Evolutionary conservation across 495 filamentous ascomycete species (phyloP).

Genomic region (Podospora australis): DNA sequence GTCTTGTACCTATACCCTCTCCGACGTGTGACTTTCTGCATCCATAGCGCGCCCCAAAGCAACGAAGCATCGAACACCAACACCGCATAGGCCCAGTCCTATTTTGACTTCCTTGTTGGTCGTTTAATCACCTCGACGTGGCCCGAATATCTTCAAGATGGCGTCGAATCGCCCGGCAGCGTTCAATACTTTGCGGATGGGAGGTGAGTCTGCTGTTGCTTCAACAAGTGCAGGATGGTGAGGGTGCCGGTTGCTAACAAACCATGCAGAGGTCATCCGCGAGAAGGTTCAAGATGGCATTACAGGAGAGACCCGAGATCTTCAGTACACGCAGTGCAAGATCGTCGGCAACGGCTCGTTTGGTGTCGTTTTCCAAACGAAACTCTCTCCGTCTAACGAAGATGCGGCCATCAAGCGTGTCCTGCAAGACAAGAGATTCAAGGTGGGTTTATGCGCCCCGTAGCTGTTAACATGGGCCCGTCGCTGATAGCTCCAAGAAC

Average conservation of each 20-base stretch:
- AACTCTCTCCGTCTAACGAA: slow-evolving; percentile 91
- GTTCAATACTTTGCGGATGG: slow-evolving; percentile 49
- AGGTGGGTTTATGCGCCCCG: slow-evolving; percentile 52
- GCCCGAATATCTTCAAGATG: slow-evolving; percentile 29
- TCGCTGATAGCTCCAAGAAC: slow-evolving; percentile 58
- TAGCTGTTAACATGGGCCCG: background rate
- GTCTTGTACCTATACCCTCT: background rate
- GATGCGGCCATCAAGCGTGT: slow-evolving; percentile 99
- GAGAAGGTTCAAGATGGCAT: slow-evolving; percentile 98
- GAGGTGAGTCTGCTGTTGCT: slow-evolving; percentile 35
- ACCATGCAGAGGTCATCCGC: slow-evolving; percentile 77
- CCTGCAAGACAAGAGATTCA: slow-evolving; percentile 97
- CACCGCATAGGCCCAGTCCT: too few species aligned
- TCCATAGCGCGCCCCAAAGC: background rate
- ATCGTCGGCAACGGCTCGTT: slow-evolving; percentile 99
- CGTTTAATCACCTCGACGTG: slow-evolving; percentile 31
- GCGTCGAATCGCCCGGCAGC: slow-evolving; percentile 46
- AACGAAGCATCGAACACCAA: too few species aligned
- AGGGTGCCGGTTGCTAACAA: slow-evolving; percentile 5
- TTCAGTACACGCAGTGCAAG: slow-evolving; percentile 99
- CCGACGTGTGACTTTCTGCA: background rate
- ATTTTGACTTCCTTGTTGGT: too few species aligned
- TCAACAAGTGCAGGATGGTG: background rate
- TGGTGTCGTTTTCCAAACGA: slow-evolving; percentile 97
- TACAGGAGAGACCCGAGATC: slow-evolving; percentile 90